Evolutionary conservation across 2,329 filamentous ascomycete genomes (phyloP).

Genomic region (Chaetomiaceae sp.): DNA sequence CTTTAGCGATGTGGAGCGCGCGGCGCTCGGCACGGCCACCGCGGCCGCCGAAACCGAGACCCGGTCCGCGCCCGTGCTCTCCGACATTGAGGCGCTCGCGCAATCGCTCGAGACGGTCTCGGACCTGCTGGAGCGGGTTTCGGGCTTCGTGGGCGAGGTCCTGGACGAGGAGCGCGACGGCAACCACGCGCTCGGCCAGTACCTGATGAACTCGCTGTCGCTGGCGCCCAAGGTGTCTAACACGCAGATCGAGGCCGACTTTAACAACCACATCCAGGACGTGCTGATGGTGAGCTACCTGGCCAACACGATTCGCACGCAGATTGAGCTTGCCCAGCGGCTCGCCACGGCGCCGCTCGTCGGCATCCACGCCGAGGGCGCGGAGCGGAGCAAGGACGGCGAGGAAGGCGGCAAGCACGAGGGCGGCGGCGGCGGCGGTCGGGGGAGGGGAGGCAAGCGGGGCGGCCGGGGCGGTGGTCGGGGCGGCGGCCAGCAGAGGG

Average conservation of each 20-base stretch:
- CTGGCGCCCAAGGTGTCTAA: conserved; percentile 92
- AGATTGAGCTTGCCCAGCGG: conserved; percentile 96
- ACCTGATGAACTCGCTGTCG: conserved; percentile 87
- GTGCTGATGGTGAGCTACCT: conserved; percentile 97
- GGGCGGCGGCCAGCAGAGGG: conserved; percentile 47
- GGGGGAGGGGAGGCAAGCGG: conserved; percentile 43
- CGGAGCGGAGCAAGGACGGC: conserved; percentile 47
- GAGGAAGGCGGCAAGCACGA: conserved; percentile 41
- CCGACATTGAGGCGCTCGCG: conserved; percentile 87
- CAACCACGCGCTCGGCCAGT: conserved; percentile 88
- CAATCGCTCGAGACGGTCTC: conserved; percentile 82
- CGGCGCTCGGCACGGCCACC: conserved; percentile 74
- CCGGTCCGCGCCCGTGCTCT: conserved; percentile 67
- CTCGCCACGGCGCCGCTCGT: conserved; percentile 73
- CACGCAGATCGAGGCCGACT: conserved; percentile 89
- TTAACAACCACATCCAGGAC: conserved; percentile 99
- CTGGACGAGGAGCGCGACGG: conserved; percentile 90
- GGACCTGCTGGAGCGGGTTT: conserved; percentile 84
- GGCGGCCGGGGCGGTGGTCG: conserved; percentile 31
- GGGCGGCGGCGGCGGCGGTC: conserved; percentile 31
- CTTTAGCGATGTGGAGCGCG: conserved; percentile 63
- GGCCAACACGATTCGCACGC: conserved; percentile 96
- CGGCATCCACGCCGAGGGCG: conserved; percentile 39
- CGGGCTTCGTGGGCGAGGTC: conserved; percentile 87
- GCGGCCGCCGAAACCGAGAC: conserved; percentile 75